Percentiles rank a stretch among this genome's conserved stretches.
phyloP scores from a whole-genome alignment of 306 rosid species.

The Cercis canadensis region DNA sequence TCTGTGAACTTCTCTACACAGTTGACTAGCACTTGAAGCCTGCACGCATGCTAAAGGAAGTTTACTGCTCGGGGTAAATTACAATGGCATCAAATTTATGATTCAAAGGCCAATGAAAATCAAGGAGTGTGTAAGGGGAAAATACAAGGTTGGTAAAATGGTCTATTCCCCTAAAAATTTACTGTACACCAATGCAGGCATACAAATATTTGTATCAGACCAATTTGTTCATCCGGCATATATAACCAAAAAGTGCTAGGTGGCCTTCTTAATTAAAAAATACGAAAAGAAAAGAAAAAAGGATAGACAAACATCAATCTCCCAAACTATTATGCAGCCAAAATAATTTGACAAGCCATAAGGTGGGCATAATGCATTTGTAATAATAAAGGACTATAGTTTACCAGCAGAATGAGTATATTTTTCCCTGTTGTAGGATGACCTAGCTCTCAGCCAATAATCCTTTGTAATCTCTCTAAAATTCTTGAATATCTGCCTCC shows the following conservation, averaged over 20 bases:
- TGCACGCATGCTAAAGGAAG: conserved; percentile 68
- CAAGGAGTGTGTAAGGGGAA: conserved; percentile 4
- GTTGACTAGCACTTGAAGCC: conserved; percentile 54
- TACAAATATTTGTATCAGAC: conserved; percentile 26
- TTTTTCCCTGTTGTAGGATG: conserved; percentile 43
- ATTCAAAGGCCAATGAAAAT: conserved; percentile 30
- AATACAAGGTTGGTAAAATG: conserved; percentile 6
- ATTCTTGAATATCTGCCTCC: conserved; percentile 84
- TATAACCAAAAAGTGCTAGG: conserved; percentile 7
- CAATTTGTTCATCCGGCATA: conserved; percentile 12
- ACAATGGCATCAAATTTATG: conserved; percentile 5
- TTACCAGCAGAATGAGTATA: conserved; percentile 66
- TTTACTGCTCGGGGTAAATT: conserved; percentile 58
- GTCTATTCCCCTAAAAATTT: conserved; percentile 5
- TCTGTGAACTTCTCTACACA: conserved; percentile 51
- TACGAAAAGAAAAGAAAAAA: no score
- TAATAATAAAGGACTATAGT: conserved; percentile 35
- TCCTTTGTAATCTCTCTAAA: conserved; percentile 83
- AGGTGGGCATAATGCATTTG: conserved; percentile 24
- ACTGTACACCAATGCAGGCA: conserved; percentile 22
- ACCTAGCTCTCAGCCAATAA: conserved; percentile 71
- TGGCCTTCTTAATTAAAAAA: conserved; percentile 8
- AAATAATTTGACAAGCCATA: conserved; percentile 2
- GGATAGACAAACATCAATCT: conserved; percentile 17
- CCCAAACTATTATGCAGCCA: conserved; percentile 18